Base-by-base conservation (phyloP, 2,329 filamentous ascomycete species). In the Emmonsia crescens region DNA sequence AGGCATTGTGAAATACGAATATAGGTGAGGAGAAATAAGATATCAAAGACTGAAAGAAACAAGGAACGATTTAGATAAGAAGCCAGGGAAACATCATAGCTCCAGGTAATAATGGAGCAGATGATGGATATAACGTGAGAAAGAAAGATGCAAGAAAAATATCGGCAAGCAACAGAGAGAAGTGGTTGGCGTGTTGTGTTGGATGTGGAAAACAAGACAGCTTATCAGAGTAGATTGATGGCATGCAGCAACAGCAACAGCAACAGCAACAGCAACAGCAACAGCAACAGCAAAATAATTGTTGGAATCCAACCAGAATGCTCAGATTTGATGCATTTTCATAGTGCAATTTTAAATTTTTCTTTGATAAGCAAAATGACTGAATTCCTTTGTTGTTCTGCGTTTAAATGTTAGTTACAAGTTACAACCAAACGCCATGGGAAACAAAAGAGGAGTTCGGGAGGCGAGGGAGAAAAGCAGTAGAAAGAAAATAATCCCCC, bases 121-220 rank as follows among this genome's bases (percentile, higher is more conserved):
- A 24, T 5, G 44, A 48, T 48, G n/a, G 21, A 48, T 48, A 24
- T 5, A 24, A 24, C 10, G 21, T 5, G 21, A 48, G 44, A 24
- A 24, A 48, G 21, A 24, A 10, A 24, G 5, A 12, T 6, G n/a
- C 21, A 12, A 8, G 2, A 48, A 48, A 48, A 24, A n/a, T n/a
- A n/a, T n/a, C n/a, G n/a, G n/a, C n/a, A n/a, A n/a, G 40, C 40
- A n/a, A 9, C 40, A 5, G 19, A 6, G 16, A 44, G 19, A 46
- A 21, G 42, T 16, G 42, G n/a, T 44, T 44, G 42, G 19, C n/a
- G 44, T 21, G 44, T 48, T 48, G 44, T 48, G 6, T 48, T 48
- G 44, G 8, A 21, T 24, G 9, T 12, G 44, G 9, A n/a, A 12
- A 80, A 70, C 73, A 84, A 10, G 72, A 79, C n/a, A n/a, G n/a